Percentiles rank a stretch among this genome's conserved stretches.
Conservation (phyloP, 345 rosid species). For the Psidium friedrichsthalianum region DNA sequence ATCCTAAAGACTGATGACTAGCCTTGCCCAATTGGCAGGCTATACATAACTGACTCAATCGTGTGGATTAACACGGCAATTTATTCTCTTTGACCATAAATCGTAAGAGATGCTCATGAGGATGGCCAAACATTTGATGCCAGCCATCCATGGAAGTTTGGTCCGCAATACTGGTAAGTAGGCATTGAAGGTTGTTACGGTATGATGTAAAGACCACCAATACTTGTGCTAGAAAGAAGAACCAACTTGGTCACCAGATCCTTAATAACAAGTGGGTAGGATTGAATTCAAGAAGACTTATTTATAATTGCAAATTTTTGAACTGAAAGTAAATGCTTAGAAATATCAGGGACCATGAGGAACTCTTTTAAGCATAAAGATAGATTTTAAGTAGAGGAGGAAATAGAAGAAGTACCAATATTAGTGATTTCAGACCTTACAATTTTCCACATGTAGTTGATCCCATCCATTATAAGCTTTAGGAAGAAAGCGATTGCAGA, state of each 20-base stretch:
- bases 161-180: too few species aligned
- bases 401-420: neutral
- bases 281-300: neutral
- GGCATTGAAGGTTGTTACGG: neutral
- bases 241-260: too few species aligned
- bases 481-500: too few species aligned
- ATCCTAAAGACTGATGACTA: neutral
- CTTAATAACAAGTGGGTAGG: too few species aligned
- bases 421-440: neutral
- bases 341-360: too few species aligned
- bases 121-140: neutral
- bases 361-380: neutral
- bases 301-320: too few species aligned
- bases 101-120: accelerated
- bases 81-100: neutral
- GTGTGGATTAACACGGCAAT: accelerated
- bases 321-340: too few species aligned
- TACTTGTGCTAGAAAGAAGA: too few species aligned
- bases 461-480: too few species aligned
- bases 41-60: too few species aligned
- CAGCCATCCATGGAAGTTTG: neutral
- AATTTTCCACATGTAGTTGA: too few species aligned
- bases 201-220: neutral
- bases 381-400: neutral
- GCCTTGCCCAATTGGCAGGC: neutral